Base-by-base conservation (phyloP, 176 grass and related monocot genomes). In the Carex cristatella region DNA sequence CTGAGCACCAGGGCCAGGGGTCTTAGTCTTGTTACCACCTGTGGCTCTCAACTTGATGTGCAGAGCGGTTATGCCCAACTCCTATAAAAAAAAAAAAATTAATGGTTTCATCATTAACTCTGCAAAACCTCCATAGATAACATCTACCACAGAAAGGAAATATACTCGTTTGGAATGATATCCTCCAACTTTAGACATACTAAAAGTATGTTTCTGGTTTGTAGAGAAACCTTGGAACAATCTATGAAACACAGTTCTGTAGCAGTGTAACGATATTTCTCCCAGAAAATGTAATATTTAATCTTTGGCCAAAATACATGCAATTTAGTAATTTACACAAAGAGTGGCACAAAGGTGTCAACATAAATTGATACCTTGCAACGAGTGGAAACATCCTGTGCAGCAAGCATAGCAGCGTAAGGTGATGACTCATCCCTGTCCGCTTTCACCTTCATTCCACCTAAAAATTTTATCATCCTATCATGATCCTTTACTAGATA, bases 401-500 rank as follows among this genome's bases (percentile, higher is more conserved):
- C 80, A 49, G 92, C 94, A 97, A 97, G 94, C 94, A 97, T 97
- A 61, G 94, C 91, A 62, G 91, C 91, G 61, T 97, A 97, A 69
- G 91, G 91, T 61, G 94, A 97, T 82, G 94, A 97, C 59, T 97
- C 92, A 56, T 97, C 90, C 86, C 91, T 92, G 35, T 97, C 94
- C 54, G 94, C 94, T 85, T 97, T 97, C 5, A 97, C 94, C 90
- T 97, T 97, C 92, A 97, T 97, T 49, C 92, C 94, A 88, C 94
- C 94, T 97, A 73, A 23, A 84, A 90, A 15, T 81, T 61, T 28
- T 12, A 80, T 58, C 28, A 58, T 57, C 30, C 28, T 58, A 57
- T 79, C 53, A 79, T 58, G 74, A 35, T 79, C n/a, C 38, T 15
- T 32, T 8, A 79, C 27, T 55, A 18, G 4, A 35, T 35, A 18